phyloP scores from a whole-genome alignment of 2,329 filamentous ascomycete genomes.

The Neonectria faginata region DNA sequence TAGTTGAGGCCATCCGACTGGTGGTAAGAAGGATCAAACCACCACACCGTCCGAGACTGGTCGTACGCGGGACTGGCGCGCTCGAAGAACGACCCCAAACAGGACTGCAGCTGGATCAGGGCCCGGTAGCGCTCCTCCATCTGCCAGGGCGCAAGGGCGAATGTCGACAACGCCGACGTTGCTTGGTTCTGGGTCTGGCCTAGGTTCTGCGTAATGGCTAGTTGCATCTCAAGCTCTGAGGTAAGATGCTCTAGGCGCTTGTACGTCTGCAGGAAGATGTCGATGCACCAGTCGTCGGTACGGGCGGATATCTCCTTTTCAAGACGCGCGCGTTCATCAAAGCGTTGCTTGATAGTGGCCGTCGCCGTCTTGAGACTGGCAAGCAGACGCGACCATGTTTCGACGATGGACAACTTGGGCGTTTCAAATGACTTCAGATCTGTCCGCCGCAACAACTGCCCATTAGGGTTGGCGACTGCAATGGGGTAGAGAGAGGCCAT shows the following conservation, averaged over 20 bases:
- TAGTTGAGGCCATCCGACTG: slow-evolving; percentile 29
- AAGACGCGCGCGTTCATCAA: slow-evolving; percentile 28
- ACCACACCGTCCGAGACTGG: slow-evolving; percentile 29
- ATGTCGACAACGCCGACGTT: slow-evolving; percentile 15
- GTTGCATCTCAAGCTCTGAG: slow-evolving; percentile 29
- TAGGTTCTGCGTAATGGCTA: slow-evolving; percentile 24
- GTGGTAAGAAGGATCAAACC: slow-evolving; percentile 30
- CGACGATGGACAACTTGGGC: slow-evolving; percentile 23
- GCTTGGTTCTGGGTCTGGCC: slow-evolving; percentile 10
- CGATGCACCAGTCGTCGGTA: slow-evolving; percentile 26
- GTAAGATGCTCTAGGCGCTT: slow-evolving; percentile 22
- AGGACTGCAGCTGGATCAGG: slow-evolving; percentile 28
- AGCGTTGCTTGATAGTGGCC: slow-evolving; percentile 25
- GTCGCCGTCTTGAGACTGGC: slow-evolving; percentile 20
- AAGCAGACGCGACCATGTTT: slow-evolving; percentile 20
- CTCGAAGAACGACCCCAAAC: slow-evolving; percentile 28
- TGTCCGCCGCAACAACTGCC: slow-evolving; percentile 10
- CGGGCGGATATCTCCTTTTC: slow-evolving; percentile 29
- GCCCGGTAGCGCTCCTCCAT: slow-evolving; percentile 31
- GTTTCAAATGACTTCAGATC: slow-evolving; percentile 8
- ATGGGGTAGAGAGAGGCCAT: slow-evolving; percentile 18
- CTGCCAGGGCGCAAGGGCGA: slow-evolving; percentile 25
- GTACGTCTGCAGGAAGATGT: slow-evolving; percentile 23
- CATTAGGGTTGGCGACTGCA: slow-evolving; percentile 9
- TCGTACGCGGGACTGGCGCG: slow-evolving; percentile 29